Base-by-base conservation (phyloP, 495 filamentous ascomycete species). In the Pyrenula massariospora region DNA sequence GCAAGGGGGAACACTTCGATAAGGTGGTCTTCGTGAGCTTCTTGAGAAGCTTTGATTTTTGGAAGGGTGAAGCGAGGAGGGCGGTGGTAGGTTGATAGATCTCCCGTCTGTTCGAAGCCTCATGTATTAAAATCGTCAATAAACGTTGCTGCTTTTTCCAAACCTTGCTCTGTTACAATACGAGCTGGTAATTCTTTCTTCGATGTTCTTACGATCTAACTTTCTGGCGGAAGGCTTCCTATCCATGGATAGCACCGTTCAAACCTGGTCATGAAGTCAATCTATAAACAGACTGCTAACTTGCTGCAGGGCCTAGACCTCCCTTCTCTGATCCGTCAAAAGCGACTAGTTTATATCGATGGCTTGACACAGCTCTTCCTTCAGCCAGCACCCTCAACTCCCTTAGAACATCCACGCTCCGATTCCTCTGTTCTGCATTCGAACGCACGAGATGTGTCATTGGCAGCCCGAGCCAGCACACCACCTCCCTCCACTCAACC, bases 1-100 rank as follows among this genome's bases (percentile, higher is more conserved):
- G 57, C 57, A 10, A 66, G 25, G 56, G 51, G 8, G 42, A 24
- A 19, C 21, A 42, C 31, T 42, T 42, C 15, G 31, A 42, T 42
- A 42, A 8, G 31, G 31, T 97, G 2, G 70, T 95, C 15, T 71
- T 96, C 0, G 82, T 91, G 58, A 90, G 85, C 71, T 96, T 84
- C 68, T 71, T 94, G 69, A 78, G 87, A 54, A 84, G 90, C 61
- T 77, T 71, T 58, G 71, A 77, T 23, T 94, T 94, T 65, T 95
- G 90, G 91, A 82, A 68, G 52, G 74, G 83, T 2, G 76, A 77
- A 49, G 77, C 76, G 23, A 77, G 77, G 56, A 78, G 79, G 67
- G 15, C 8, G 5, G 64, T 89, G 59, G 82, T 85, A 68, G 58
- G 75, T 73, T 5, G 20, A 48, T 49, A 54, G 15, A 60, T 57